Percentiles rank a stretch among this genome's conserved stretches.
phyloP scores from a whole-genome alignment of 495 filamentous ascomycete genomes.

The Hypoxylon subgilvum region DNA sequence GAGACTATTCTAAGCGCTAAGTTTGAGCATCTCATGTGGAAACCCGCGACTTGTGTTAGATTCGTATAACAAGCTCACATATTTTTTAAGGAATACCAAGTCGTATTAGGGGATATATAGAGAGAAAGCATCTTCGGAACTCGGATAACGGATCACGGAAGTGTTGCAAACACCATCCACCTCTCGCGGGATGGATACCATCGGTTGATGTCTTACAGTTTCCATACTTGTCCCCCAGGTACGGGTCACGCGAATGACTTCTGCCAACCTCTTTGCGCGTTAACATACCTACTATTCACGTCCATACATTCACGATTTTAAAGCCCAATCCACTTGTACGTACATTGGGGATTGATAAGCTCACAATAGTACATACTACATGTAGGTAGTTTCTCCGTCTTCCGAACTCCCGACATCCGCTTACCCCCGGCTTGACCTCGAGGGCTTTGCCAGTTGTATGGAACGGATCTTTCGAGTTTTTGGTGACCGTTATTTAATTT shows the following conservation, averaged over 20 bases:
- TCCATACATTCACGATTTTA: too few relatives aligned
- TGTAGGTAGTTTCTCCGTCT: neutral
- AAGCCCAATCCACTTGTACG: too few relatives aligned
- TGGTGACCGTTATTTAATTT: neutral
- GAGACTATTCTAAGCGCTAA: neutral
- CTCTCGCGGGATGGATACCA: neutral
- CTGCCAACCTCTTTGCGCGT: too few relatives aligned
- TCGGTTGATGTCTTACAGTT: conserved; percentile 8
- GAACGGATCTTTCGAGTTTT: neutral
- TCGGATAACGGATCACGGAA: conserved; percentile 33
- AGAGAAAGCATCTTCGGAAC: conserved; percentile 11
- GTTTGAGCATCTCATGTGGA: neutral
- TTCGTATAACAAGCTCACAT: neutral
- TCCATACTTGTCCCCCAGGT: too few relatives aligned
- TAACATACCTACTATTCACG: too few relatives aligned
- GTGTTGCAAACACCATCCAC: neutral
- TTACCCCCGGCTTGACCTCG: neutral
- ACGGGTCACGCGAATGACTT: too few relatives aligned
- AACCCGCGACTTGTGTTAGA: neutral
- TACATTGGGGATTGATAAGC: too few relatives aligned
- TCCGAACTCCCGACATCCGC: conserved; percentile 40
- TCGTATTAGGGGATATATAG: neutral
- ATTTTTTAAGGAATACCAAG: conserved; percentile 6
- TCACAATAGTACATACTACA: too few relatives aligned
- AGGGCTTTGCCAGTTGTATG: neutral